Evolutionary conservation across 106 monocot species (phyloP).

Genomic region (Acorus gramineus): DNA sequence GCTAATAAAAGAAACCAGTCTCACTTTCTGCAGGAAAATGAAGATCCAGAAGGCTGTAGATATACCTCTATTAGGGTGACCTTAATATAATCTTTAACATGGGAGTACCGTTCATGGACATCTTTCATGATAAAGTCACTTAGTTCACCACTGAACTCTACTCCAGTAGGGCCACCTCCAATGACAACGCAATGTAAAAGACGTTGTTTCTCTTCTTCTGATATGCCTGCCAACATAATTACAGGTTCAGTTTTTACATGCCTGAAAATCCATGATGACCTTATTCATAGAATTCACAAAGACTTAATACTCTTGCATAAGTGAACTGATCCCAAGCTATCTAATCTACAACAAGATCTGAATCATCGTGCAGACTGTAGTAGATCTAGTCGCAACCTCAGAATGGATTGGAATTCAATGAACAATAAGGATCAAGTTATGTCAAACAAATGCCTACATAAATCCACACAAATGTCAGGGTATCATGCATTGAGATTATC

Average conservation of each 20-base stretch:
- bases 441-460: no score
- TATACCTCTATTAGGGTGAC: conserved; percentile 55
- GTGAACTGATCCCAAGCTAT: background rate
- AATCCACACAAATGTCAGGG: no score
- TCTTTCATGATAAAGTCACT: conserved; percentile 53
- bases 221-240: conserved; percentile 19
- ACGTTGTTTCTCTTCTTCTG: conserved; percentile 38
- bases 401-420: no score
- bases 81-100: conserved; percentile 40
- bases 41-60: background rate
- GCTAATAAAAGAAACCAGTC: background rate
- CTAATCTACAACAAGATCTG: no score
- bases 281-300: no score
- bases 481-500: no score
- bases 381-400: no score
- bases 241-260: background rate
- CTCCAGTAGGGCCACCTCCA: conserved; percentile 61
- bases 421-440: no score
- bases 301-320: no score
- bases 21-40: no score
- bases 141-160: conserved; percentile 58
- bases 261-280: no score
- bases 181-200: conserved; percentile 52
- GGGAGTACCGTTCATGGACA: conserved; percentile 38
- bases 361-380: no score